Conservation (phyloP, 768 basidiomycete genomes). For the Tubosaeta sp. region DNA sequence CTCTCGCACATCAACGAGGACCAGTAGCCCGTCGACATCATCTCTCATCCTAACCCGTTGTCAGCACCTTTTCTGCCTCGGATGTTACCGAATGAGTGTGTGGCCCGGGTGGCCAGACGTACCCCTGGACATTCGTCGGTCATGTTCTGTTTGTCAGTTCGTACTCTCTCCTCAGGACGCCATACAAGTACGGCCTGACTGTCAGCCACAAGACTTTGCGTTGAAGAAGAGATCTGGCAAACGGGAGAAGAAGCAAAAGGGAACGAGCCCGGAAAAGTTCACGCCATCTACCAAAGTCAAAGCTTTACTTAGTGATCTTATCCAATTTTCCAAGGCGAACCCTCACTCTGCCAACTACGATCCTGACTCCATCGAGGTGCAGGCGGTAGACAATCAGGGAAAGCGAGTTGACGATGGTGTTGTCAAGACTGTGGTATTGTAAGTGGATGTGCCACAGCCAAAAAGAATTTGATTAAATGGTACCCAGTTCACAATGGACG, state of each 20-base stretch:
- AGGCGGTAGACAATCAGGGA: constrained; percentile 74
- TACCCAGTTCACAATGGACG: constrained; percentile 85
- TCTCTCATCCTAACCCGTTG: constrained; percentile 84
- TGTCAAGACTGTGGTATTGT: constrained; percentile 96
- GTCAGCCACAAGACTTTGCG: constrained; percentile 34
- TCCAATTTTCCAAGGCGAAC: constrained; percentile 78
- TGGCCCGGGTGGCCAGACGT: constrained; percentile 80
- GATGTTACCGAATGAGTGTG: constrained; percentile 79
- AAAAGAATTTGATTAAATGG: constrained; percentile 12
- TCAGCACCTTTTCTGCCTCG: constrained; percentile 87
- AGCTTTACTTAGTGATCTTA: constrained; percentile 73
- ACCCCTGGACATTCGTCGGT: constrained; percentile 47
- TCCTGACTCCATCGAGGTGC: constrained; percentile 63
- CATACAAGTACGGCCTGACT: constrained; percentile 73
- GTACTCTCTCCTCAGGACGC: constrained; percentile 69
- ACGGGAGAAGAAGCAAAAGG: constrained; percentile 64
- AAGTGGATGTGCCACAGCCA: constrained; percentile 34
- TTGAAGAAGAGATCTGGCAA: constrained; percentile 62
- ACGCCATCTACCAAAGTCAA: constrained; percentile 87
- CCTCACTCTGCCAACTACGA: constrained; percentile 88
- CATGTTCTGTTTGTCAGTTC: constrained; percentile 77
- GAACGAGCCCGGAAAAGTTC: constrained; percentile 49
- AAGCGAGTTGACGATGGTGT: constrained; percentile 64
- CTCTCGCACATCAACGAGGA: constrained; percentile 70
- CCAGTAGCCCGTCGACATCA: constrained; percentile 61